Conservation (phyloP, 163 green algal genomes). For the Scenedesmus sp. region DNA sequence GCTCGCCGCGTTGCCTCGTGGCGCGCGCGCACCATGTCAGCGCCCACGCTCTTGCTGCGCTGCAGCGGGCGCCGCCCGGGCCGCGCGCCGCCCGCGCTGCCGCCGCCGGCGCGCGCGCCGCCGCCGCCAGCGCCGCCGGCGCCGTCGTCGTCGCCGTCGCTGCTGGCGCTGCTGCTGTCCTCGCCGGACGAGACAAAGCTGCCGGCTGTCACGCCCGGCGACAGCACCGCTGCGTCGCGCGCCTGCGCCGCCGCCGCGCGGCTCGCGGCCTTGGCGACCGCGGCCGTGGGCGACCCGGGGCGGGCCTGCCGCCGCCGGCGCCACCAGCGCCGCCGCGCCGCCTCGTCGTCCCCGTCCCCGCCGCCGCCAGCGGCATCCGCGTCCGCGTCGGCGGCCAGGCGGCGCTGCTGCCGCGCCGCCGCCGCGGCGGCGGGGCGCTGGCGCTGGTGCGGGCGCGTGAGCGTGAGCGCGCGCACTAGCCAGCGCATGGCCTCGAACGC, state of each 20-base stretch:
- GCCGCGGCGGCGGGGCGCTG: background rate
- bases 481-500: slow-evolving; percentile 20
- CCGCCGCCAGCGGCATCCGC: too few species aligned
- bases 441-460: slow-evolving; percentile 10
- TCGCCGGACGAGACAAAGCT: too few species aligned
- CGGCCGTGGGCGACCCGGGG: too few species aligned
- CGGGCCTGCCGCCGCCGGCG: slow-evolving; percentile 26
- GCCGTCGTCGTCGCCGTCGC: background rate
- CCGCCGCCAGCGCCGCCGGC: background rate
- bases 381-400: too few species aligned
- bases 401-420: background rate
- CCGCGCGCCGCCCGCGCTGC: slow-evolving; percentile 1
- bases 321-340: too few species aligned
- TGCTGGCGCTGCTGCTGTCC: background rate
- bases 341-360: too few species aligned
- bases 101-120: background rate
- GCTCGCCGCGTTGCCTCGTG: too few species aligned
- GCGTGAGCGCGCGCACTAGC: slow-evolving; percentile 18
- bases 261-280: too few species aligned
- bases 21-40: slow-evolving; percentile 6
- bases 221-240: too few species aligned
- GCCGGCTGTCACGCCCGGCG: too few species aligned
- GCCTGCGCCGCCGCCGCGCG: too few species aligned
- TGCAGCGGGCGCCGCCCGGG: background rate
- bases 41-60: slow-evolving; percentile 39